phyloP scores from a whole-genome alignment of 805 yeast genomes.

The Cephaloascus fragrans region DNA sequence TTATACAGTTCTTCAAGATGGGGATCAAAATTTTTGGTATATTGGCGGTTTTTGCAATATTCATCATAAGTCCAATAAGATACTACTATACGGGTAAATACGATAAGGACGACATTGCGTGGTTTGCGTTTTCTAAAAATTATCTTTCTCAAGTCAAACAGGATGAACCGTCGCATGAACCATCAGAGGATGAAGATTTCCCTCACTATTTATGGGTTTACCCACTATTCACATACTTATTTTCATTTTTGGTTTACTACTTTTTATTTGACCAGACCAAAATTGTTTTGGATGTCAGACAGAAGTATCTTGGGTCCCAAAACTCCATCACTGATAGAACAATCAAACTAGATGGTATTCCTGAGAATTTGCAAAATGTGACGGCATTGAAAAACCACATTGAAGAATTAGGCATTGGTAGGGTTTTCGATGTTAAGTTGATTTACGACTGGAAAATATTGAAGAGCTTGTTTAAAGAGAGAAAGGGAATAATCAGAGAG shows the following conservation, averaged over 20 bases:
- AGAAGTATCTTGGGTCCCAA: slow-evolving; percentile 49
- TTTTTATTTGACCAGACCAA: slow-evolving; percentile 37
- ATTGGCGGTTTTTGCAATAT: slow-evolving; percentile 35
- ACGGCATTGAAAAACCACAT: slow-evolving; percentile 34
- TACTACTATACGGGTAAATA: slow-evolving; percentile 40
- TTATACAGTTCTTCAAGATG: slow-evolving; percentile 49
- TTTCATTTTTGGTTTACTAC: slow-evolving; percentile 36
- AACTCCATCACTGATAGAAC: slow-evolving; percentile 53
- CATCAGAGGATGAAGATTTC: slow-evolving; percentile 22
- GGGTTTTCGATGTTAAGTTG: slow-evolving; percentile 38
- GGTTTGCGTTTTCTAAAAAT: slow-evolving; percentile 26
- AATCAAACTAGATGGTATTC: slow-evolving; percentile 45
- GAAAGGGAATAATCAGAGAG: slow-evolving; percentile 18
- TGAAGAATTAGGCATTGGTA: slow-evolving; percentile 46
- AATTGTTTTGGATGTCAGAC: slow-evolving; percentile 40
- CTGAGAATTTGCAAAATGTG: slow-evolving; percentile 33
- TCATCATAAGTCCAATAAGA: slow-evolving; percentile 42
- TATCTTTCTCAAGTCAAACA: slow-evolving; percentile 24
- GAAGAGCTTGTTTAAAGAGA: slow-evolving; percentile 21
- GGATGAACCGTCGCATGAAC: slow-evolving; percentile 8
- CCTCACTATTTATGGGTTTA: slow-evolving; percentile 40
- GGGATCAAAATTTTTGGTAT: slow-evolving; percentile 34
- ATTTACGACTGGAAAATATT: slow-evolving; percentile 36
- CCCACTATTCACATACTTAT: slow-evolving; percentile 45
- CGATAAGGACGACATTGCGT: slow-evolving; percentile 26